Evolutionary conservation across 179 eudicot genomes (phyloP).

Genomic region (Silene vulgaris): DNA sequence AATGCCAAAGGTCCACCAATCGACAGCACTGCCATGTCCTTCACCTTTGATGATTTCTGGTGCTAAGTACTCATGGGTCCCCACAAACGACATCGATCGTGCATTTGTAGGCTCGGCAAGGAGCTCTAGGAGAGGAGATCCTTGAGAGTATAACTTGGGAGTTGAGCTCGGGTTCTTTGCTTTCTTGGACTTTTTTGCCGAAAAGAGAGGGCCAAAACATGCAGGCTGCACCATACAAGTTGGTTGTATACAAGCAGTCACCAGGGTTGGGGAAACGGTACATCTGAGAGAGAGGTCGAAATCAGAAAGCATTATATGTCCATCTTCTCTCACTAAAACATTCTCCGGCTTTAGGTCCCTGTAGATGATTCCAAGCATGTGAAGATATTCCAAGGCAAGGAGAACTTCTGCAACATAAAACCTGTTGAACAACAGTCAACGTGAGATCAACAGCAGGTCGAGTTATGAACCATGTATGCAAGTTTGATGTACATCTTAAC

Average conservation of each 20-base stretch:
- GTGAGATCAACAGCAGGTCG: constrained; percentile 7
- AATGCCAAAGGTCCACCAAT: constrained; percentile 58
- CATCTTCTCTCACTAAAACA: constrained; percentile 49
- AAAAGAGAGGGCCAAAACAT: constrained; percentile 42
- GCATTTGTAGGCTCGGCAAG: constrained; percentile 50
- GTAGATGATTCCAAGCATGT: constrained; percentile 53
- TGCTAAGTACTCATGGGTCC: constrained; percentile 50
- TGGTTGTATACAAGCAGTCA: constrained; percentile 31
- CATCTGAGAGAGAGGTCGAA: constrained; percentile 51
- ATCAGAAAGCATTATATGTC: constrained; percentile 56
- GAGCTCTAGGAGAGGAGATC: constrained; percentile 39
- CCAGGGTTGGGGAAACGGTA: constrained; percentile 39
- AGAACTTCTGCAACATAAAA: constrained; percentile 55
- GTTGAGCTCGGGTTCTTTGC: constrained; percentile 26
- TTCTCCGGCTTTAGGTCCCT: constrained; percentile 54
- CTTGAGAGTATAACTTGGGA: constrained; percentile 29
- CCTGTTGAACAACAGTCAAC: constrained; percentile 26
- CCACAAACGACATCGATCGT: constrained; percentile 54
- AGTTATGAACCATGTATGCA: background rate
- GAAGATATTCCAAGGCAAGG: constrained; percentile 51
- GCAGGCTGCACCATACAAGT: constrained; percentile 25
- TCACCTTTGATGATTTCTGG: constrained; percentile 50
- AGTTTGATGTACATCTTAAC: background rate
- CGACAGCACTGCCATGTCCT: constrained; percentile 55
- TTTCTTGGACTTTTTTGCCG: constrained; percentile 33